Base-by-base conservation (phyloP, 352 stramenopile genomes). In the Globisporangium heterothallicum region DNA sequence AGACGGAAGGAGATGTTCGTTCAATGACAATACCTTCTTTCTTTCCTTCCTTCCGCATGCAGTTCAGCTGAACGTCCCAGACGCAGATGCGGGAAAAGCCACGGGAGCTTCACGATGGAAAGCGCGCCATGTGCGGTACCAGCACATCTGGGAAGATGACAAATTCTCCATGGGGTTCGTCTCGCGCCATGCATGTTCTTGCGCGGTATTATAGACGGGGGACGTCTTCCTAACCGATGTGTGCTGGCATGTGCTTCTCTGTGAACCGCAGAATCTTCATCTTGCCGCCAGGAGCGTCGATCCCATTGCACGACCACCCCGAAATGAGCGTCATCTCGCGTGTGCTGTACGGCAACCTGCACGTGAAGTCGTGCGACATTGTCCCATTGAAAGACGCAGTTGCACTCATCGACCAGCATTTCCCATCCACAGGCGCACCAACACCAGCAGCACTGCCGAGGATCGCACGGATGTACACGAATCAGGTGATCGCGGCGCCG, bases 241-340 rank as follows among this genome's bases (percentile, higher is more conserved):
- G 9, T 22, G 27, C 43, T 22, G n/a, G n/a, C n/a, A n/a, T n/a
- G 18, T 29, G 13, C 25, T 29, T 38, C n/a, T 58, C 19, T 46
- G 21, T 2, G 2, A 5, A n/a, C 5, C 34, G 1, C 52, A 93
- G 82, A 4, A 92, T 94, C 59, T 94, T 94, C 49, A 85, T 94
- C 42, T 63, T 94, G 36, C 78, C 83, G 2, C 83, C 83, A 0
- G 74, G 81, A 5, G 64, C 78, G 13, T 72, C 61, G 8, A 89
- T 94, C 34, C 83, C 83, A 14, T 56, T 94, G 43, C 83, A 94
- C 49, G 76, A 94, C 62, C 83, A 94, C 51, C 83, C 83, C 25
- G 68, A 82, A 18, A 94, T 94, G 83, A 89, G 66, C 56, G 83
- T 94, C 24, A 75, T 94, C 53, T 90, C 83, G 27, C 78, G 83